phyloP scores from a whole-genome alignment of 345 rosid genomes.

The Zanthoxylum bungeanum region DNA sequence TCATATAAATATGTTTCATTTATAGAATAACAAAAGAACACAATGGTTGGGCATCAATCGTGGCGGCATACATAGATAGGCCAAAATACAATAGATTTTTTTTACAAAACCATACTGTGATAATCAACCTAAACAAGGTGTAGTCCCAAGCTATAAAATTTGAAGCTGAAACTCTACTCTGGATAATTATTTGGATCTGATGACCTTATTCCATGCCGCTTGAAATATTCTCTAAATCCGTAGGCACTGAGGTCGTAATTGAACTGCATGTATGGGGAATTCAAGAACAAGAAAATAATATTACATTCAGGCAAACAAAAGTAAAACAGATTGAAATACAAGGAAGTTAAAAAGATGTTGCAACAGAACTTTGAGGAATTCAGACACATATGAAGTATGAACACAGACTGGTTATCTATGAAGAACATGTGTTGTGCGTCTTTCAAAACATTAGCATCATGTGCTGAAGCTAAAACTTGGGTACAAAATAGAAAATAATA shows the following conservation, averaged over 20 bases:
- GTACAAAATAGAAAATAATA: not conserved
- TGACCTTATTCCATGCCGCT: constrained; percentile 55
- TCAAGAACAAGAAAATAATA: not conserved
- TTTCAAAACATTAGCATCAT: too few relatives aligned
- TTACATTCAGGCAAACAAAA: not conserved
- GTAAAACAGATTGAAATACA: not conserved
- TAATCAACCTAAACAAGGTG: not conserved
- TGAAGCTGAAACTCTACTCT: not conserved
- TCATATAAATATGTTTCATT: too few relatives aligned
- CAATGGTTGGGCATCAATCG: not conserved
- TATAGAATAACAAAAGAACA: too few relatives aligned
- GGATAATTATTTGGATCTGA: constrained; percentile 30
- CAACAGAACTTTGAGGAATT: not conserved
- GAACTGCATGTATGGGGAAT: constrained; percentile 45
- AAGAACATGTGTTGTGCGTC: too few relatives aligned
- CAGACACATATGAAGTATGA: too few relatives aligned
- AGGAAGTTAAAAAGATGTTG: not conserved
- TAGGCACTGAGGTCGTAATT: constrained; percentile 74
- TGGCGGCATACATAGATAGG: not conserved
- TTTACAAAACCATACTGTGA: not conserved
- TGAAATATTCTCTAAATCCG: constrained; percentile 94
- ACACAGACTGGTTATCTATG: not conserved
- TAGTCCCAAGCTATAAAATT: not conserved
- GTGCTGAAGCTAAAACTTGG: too few relatives aligned
- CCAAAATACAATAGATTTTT: not conserved